phyloP scores from a whole-genome alignment of 371 early-diverging fungal species.

The Mortierella sp. region DNA sequence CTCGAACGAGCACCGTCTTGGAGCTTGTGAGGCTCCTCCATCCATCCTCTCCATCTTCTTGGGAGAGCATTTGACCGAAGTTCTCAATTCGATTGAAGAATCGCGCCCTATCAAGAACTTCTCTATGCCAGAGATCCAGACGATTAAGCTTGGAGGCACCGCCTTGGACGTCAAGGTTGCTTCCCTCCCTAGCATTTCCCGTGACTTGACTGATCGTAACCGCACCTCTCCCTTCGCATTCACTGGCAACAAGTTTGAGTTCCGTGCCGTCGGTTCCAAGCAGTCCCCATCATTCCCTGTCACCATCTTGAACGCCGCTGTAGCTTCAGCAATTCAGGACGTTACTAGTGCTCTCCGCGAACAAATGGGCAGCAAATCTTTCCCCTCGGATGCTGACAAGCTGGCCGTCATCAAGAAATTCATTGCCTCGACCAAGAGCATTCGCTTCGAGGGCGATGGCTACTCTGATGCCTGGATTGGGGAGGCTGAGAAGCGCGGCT shows the following conservation, averaged over 20 bases:
- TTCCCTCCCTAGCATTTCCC: conserved; percentile 89
- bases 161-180: conserved; percentile 95
- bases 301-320: conserved; percentile 92
- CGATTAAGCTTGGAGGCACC: conserved; percentile 95
- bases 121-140: conserved; percentile 84
- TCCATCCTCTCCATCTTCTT: conserved; percentile 97
- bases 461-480: conserved; percentile 87
- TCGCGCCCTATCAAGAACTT: conserved; percentile 86
- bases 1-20: conserved; percentile 97
- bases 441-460: conserved; percentile 98
- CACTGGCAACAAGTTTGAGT: conserved; percentile 99
- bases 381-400: conserved; percentile 88
- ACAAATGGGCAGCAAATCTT: conserved; percentile 83
- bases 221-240: conserved; percentile 99
- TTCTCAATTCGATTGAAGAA: conserved; percentile 92
- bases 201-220: conserved; percentile 98
- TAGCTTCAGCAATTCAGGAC: conserved; percentile 85
- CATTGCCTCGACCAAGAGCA: conserved; percentile 84
- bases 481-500: conserved; percentile 89
- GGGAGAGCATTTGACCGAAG: conserved; percentile 95
- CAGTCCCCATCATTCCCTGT: conserved; percentile 97
- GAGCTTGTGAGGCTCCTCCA: conserved; percentile 98
- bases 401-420: conserved; percentile 87
- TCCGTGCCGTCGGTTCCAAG: conserved; percentile 99
- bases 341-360: conserved; percentile 79